Evolutionary conservation across 2,329 filamentous ascomycete genomes (phyloP), one percentile per base, ranked within the genome.

Genomic region (Paraphaeosphaeria sporulosa): DNA sequence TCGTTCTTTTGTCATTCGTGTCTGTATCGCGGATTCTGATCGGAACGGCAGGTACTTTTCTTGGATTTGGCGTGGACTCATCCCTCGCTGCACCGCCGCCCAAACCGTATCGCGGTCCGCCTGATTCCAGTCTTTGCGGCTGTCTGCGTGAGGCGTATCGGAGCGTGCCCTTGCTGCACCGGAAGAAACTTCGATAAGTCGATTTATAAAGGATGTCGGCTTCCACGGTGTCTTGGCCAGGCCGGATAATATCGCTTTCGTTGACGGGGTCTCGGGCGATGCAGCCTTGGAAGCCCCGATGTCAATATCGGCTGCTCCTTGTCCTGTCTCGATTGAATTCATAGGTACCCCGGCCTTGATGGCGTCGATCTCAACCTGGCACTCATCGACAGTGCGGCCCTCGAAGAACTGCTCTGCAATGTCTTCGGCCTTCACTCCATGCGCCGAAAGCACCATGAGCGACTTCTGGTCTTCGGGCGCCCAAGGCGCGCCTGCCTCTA

Each of bases 311-410:
- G 25, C 25, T n/a, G 15, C 12, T 4, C 5, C 15, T 15, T 32
- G 15, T 3, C 17, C 10, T 19, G 3, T 38, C 32, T 43, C 49
- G 12, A 52, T 15, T 2, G 49, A 27, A 3, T 23, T 13, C 15
- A 27, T 19, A 1, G 49, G 38, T 8, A 32, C 17, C 9, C 25
- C 5, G 8, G 38, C 10, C 25, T 43, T 19, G 12, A 44, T 9
- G 1, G 8, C 15, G 0, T 32, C 36, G 8, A 54, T 21, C 7
- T 10, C 30, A 32, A 6, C 17, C 19, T 54, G 36, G 32, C 51
- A 54, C 10, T 54, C 51, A 3, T 32, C 17, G 4, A 32, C 38
- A 17, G 51, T 54, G 25, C 51, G 51, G 12, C 51, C 51, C 38
- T 54, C 51, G 12, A 44, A 54, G 51, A 54, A 54, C 1, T 44